These are phyloP conservation scores for Vanrija sp. DNA, from an alignment of 1,284 basidiomycete genomes.

Conservation along the genomic window DNA sequence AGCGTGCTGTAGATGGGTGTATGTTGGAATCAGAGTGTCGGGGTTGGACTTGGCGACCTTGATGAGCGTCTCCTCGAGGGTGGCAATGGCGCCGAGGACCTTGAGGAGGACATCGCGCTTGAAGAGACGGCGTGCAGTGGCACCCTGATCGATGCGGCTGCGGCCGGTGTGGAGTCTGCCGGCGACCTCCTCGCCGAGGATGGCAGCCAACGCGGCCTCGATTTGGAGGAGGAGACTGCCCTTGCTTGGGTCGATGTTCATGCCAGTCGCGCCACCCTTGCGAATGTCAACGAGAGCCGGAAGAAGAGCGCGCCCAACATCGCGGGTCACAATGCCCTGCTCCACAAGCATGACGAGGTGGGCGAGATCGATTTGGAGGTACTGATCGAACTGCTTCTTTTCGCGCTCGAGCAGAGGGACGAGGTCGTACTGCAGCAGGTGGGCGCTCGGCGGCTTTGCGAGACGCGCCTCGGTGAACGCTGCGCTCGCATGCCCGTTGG, in stretches of 20 bases:
- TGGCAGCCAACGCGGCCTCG: background rate
- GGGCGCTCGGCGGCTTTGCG: conserved; percentile 2
- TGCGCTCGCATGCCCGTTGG: too few relatives aligned
- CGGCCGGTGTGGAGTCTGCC: conserved; percentile 10
- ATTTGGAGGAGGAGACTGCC: conserved; percentile 10
- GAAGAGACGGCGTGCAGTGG: conserved; percentile 7
- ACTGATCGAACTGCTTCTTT: conserved; percentile 5
- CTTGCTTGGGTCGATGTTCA: conserved; percentile 3
- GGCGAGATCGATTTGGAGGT: conserved; percentile 8
- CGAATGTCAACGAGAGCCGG: conserved; percentile 6
- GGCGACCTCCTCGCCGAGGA: conserved; percentile 9
- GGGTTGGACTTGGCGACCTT: background rate
- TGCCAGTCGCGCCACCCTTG: background rate
- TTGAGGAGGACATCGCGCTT: conserved; percentile 6
- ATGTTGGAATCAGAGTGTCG: conserved; percentile 1
- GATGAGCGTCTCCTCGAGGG: conserved; percentile 2
- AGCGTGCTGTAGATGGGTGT: conserved; percentile 11
- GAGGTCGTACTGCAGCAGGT: conserved; percentile 1
- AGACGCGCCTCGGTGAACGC: conserved; percentile 9
- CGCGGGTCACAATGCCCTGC: conserved; percentile 2
- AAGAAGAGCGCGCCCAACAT: conserved; percentile 4
- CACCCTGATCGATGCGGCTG: conserved; percentile 11
- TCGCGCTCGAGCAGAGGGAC: conserved; percentile 1
- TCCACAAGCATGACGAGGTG: conserved; percentile 10
- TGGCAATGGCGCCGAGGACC: background rate